These are phyloP conservation scores for Ogataea pignaliae DNA, from an alignment of 805 yeast species.

Conservation along the genomic window DNA sequence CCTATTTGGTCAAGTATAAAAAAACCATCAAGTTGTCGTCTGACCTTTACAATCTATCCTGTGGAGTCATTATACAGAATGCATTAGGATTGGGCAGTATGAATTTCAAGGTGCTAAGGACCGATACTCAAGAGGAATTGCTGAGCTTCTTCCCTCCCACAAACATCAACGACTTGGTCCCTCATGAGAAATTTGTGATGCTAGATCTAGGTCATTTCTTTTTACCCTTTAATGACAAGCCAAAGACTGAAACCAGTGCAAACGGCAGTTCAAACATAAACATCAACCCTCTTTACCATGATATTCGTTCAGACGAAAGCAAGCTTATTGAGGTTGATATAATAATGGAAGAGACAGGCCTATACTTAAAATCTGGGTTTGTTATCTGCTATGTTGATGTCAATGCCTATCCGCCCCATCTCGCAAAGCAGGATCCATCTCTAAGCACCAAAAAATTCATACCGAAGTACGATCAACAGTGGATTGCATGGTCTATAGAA, in stretches of 20 bases:
- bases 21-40: slow-evolving; percentile 44
- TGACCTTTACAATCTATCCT: slow-evolving; percentile 46
- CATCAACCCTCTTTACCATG: neutral
- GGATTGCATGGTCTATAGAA: slow-evolving; percentile 32
- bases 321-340: slow-evolving; percentile 36
- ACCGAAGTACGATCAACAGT: slow-evolving; percentile 11
- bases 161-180: slow-evolving; percentile 53
- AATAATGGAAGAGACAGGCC: slow-evolving; percentile 53
- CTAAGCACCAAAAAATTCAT: slow-evolving; percentile 1
- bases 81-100: slow-evolving; percentile 58
- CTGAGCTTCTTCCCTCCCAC: slow-evolving; percentile 52
- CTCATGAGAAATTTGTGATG: slow-evolving; percentile 45
- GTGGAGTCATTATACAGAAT: slow-evolving; percentile 49
- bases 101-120: slow-evolving; percentile 41
- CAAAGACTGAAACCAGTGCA: neutral
- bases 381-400: slow-evolving; percentile 33
- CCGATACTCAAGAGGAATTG: slow-evolving; percentile 25
- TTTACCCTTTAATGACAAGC: neutral
- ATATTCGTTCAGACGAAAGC: slow-evolving; percentile 5
- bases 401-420: slow-evolving; percentile 24
- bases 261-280: neutral
- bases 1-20: slow-evolving; percentile 43
- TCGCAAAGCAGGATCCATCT: slow-evolving; percentile 3
- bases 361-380: slow-evolving; percentile 49
- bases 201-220: slow-evolving; percentile 47